Base-by-base conservation (phyloP, 345 rosid species). In the Hypericum perforatum region DNA sequence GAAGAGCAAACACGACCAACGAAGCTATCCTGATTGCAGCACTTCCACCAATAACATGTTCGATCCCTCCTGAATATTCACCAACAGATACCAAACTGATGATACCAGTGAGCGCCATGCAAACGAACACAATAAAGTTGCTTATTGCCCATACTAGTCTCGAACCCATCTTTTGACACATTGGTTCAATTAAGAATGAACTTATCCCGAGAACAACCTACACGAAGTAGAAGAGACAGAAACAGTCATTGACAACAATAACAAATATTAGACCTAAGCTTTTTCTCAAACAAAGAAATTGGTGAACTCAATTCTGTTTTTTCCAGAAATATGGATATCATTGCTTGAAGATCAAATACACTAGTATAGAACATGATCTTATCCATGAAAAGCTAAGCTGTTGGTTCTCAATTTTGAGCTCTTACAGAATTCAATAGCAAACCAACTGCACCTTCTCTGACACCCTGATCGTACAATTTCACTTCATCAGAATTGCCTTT, bases 341-440 rank as follows among this genome's bases (percentile, higher is more conserved):
- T n/a, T n/a, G n/a, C 41, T 22, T 22, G n/a, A 39, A 8, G 38
- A 53, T 29, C 57, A 54, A 61, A 55, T 53, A 16, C 58, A 32
- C 44, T 45, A 68, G 44, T 8, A 32, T 38, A 29, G 7, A 41
- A 39, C 41, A 39, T 39, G 60, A 47, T 6, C 32, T 9, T 15
- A 41, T 61, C 41, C 46, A 57, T 39, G 37, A 54, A 63, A 59
- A 48, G 10, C 55, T 3, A 37, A 63, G 59, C 14, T 32, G 45
- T 9, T 59, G 50, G 52, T 70, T 75, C 57, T 48, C 65, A 74
- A 76, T 59, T 64, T 71, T 54, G 74, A 63, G 79, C 76, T 74
- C 98, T 92, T 88, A 92, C 98, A 38, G 97, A 88, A 76, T 88
- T 92, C 78, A 92, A 83, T 72, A 92, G 91, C 84, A 92, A 82